Evolutionary conservation across 108 stramenopile species (phyloP).

Genomic region (Epipyxis sp.): DNA sequence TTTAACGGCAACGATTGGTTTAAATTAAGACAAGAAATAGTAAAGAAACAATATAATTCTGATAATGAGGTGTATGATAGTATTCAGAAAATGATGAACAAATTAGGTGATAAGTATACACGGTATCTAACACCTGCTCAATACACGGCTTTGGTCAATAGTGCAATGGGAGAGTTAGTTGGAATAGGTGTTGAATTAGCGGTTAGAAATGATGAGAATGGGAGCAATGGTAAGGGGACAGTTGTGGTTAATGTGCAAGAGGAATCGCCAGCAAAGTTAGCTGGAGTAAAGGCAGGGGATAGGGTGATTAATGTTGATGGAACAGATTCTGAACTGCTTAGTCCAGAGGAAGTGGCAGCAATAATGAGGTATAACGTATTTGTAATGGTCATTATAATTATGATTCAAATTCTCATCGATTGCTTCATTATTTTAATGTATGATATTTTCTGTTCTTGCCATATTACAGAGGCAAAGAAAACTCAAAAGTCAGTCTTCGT

Average conservation of each 20-base stretch:
- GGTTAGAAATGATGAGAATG: not conserved
- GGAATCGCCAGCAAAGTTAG: not conserved
- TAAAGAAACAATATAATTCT: slow-evolving; percentile 49
- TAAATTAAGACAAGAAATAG: slow-evolving; percentile 65
- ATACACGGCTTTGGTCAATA: slow-evolving; percentile 80
- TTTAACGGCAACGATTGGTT: slow-evolving; percentile 92
- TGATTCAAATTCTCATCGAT: too few relatives aligned
- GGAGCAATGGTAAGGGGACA: not conserved
- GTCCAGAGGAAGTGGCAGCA: not conserved
- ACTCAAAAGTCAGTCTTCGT: not conserved
- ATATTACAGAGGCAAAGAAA: not conserved
- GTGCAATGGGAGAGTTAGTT: slow-evolving; percentile 69
- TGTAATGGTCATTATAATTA: too few relatives aligned
- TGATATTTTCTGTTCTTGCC: too few relatives aligned
- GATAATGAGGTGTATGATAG: slow-evolving; percentile 62
- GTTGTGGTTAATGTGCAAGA: not conserved
- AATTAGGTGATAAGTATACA: slow-evolving; percentile 87
- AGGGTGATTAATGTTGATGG: not conserved
- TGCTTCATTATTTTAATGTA: too few relatives aligned
- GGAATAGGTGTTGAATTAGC: slow-evolving; percentile 76
- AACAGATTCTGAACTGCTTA: not conserved
- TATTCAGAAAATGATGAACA: slow-evolving; percentile 56
- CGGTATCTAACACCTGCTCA: slow-evolving; percentile 80
- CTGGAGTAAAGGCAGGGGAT: not conserved
- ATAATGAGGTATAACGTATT: not conserved